These are phyloP conservation scores for Trametes meyenii DNA, from an alignment of 768 basidiomycete species.

Conservation along the genomic window DNA sequence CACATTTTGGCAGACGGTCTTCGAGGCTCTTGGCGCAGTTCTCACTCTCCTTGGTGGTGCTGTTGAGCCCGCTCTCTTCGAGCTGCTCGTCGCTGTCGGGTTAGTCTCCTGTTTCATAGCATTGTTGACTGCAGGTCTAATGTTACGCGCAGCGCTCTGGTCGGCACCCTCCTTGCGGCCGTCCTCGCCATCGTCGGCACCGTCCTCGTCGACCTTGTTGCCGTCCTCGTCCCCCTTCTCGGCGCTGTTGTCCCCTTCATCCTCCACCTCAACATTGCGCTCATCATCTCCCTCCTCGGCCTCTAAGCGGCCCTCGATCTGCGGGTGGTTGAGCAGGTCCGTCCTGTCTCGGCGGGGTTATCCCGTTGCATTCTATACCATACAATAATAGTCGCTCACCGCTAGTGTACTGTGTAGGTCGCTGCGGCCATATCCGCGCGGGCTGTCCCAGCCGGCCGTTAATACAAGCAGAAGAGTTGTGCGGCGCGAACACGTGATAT, in stretches of 20 bases:
- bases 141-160: slow-evolving; percentile 23
- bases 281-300: slow-evolving; percentile 31
- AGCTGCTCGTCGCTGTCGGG: slow-evolving; percentile 30
- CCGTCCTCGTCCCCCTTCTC: slow-evolving; percentile 29
- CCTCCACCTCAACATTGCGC: slow-evolving; percentile 26
- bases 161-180: slow-evolving; percentile 28
- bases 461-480: slow-evolving; percentile 11
- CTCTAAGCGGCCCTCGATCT: slow-evolving; percentile 16
- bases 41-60: slow-evolving; percentile 25
- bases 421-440: slow-evolving; percentile 15
- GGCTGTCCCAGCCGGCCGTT: slow-evolving; percentile 2
- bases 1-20: slow-evolving; percentile 35
- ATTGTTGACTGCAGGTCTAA: neutral
- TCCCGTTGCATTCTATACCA: neutral
- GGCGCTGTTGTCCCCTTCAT: slow-evolving; percentile 26
- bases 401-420: slow-evolving; percentile 13
- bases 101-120: slow-evolving; percentile 13
- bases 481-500: neutral
- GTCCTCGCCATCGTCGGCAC: slow-evolving; percentile 28
- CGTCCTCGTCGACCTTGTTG: slow-evolving; percentile 31
- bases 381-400: neutral
- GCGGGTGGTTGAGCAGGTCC: slow-evolving; percentile 1
- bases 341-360: neutral
- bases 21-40: slow-evolving; percentile 32
- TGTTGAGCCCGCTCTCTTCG: slow-evolving; percentile 23